phyloP scores from a whole-genome alignment of 2,329 filamentous ascomycete species.

The Knoxdaviesia capensis region DNA sequence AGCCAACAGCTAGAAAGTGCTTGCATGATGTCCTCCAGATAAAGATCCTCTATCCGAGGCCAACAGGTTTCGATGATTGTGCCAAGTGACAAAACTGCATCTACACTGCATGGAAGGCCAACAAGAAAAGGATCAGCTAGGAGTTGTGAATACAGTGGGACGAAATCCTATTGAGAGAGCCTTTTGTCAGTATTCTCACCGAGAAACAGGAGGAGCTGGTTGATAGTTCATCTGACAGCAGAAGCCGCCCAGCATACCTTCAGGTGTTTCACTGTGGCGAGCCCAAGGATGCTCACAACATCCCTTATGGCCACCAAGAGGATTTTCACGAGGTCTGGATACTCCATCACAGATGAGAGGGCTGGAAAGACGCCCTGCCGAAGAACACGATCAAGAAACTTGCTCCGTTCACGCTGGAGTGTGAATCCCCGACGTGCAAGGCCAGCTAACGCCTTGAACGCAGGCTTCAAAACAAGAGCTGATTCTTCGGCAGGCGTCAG shows the following conservation, averaged over 20 bases:
- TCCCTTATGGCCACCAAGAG: conserved; percentile 28
- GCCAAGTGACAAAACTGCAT: conserved; percentile 32
- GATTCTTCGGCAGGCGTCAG: conserved; percentile 59
- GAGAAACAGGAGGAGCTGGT: not conserved
- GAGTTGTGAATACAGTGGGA: conserved; percentile 45
- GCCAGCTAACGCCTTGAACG: conserved; percentile 45
- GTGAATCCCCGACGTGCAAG: conserved; percentile 23
- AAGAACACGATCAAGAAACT: conserved; percentile 31
- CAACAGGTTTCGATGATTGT: conserved; percentile 42
- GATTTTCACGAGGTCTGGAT: conserved; percentile 33
- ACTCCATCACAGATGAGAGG: conserved; percentile 36
- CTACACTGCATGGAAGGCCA: conserved; percentile 30
- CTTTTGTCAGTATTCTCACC: conserved; percentile 2
- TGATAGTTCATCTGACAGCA: not conserved
- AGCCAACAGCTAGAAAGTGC: conserved; percentile 44
- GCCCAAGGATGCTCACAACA: conserved; percentile 35
- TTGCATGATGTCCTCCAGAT: conserved; percentile 25
- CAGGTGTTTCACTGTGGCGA: conserved; percentile 46
- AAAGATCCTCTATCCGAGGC: conserved; percentile 39
- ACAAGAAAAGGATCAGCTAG: conserved; percentile 50
- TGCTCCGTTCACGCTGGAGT: no score
- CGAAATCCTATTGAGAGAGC: conserved; percentile 27
- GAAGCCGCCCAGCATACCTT: conserved; percentile 21
- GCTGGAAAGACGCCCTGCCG: conserved; percentile 33
- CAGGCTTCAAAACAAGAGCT: conserved; percentile 36